Evolutionary conservation across 2,329 filamentous ascomycete species (phyloP).

Genomic region (Emmonsiellopsis sp.): DNA sequence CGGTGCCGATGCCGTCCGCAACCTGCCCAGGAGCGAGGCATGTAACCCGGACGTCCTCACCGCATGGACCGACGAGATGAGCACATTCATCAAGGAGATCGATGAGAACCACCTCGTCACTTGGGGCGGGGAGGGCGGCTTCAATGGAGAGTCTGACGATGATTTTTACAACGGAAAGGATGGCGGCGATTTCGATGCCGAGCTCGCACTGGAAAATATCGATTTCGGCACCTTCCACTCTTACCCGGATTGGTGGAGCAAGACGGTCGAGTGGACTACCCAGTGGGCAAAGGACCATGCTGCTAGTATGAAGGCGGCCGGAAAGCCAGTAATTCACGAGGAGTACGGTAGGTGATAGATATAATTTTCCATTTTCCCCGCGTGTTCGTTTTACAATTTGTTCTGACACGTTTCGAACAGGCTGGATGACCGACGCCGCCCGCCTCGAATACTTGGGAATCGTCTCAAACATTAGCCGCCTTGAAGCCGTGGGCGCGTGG

Average conservation of each 20-base stretch:
- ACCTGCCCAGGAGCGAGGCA: conserved; percentile 1
- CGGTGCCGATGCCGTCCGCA: conserved; percentile 5
- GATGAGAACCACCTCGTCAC: conserved; percentile 48
- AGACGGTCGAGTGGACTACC: conserved; percentile 44
- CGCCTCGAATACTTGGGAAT: conserved; percentile 39
- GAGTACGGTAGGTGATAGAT: conserved; percentile 34
- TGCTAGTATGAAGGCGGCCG: conserved; percentile 30
- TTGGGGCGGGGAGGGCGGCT: conserved; percentile 42
- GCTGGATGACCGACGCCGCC: conserved; percentile 44
- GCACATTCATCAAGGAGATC: conserved; percentile 44
- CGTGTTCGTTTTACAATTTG: not conserved
- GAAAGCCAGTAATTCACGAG: conserved; percentile 49
- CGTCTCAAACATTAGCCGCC: conserved; percentile 35
- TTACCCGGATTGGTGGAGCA: conserved; percentile 49
- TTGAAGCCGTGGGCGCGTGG: conserved; percentile 42
- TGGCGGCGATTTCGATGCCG: conserved; percentile 47
- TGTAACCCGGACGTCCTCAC: conserved; percentile 33
- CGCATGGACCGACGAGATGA: conserved; percentile 47
- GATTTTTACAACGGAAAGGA: conserved; percentile 36
- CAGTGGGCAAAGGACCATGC: conserved; percentile 50
- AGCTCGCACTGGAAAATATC: conserved; percentile 40
- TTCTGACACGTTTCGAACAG: not conserved
- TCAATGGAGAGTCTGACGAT: conserved; percentile 27
- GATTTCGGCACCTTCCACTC: conserved; percentile 50
- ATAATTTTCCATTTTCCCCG: not conserved